These are phyloP conservation scores for Kodamaea jinghongensis DNA, from an alignment of 805 yeast species.

Conservation along the genomic window DNA sequence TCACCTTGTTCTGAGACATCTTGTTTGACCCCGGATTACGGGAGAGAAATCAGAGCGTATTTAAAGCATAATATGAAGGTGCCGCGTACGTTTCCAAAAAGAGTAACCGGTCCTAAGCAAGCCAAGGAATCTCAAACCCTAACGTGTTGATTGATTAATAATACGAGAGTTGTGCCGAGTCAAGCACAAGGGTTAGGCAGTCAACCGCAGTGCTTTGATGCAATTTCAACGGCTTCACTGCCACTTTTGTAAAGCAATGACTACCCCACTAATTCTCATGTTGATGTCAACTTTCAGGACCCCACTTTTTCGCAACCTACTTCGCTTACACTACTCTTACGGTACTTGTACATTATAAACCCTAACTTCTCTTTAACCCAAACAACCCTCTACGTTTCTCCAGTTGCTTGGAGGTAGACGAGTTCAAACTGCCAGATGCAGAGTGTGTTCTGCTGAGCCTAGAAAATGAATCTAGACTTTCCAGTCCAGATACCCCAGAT, in stretches of 20 bases:
- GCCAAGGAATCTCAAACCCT: too few species aligned
- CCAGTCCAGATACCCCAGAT: not conserved
- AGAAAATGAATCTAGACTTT: slow-evolving; percentile 1
- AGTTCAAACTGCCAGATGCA: slow-evolving; percentile 5
- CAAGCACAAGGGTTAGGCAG: too few species aligned
- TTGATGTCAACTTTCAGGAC: not conserved
- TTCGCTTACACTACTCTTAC: too few species aligned
- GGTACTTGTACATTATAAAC: not conserved
- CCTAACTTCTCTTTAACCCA: slow-evolving; percentile 5
- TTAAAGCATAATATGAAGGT: not conserved
- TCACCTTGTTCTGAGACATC: slow-evolving; percentile 12
- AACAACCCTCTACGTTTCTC: slow-evolving; percentile 9
- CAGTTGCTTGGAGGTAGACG: slow-evolving; percentile 8
- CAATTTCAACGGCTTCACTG: too few species aligned
- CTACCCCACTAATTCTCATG: too few species aligned
- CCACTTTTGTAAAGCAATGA: too few species aligned
- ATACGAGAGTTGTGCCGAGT: too few species aligned
- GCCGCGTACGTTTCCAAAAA: too few species aligned
- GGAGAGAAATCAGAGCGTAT: not conserved
- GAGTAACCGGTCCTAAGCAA: too few species aligned
- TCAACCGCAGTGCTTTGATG: too few species aligned
- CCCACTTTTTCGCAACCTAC: slow-evolving; percentile 1
- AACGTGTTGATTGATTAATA: too few species aligned
- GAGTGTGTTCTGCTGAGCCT: slow-evolving; percentile 7
- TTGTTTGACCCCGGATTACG: not conserved